Evolutionary conservation across 2,329 filamentous ascomycete species (phyloP).

Genomic region (Chrysosporium keratinophilum): DNA sequence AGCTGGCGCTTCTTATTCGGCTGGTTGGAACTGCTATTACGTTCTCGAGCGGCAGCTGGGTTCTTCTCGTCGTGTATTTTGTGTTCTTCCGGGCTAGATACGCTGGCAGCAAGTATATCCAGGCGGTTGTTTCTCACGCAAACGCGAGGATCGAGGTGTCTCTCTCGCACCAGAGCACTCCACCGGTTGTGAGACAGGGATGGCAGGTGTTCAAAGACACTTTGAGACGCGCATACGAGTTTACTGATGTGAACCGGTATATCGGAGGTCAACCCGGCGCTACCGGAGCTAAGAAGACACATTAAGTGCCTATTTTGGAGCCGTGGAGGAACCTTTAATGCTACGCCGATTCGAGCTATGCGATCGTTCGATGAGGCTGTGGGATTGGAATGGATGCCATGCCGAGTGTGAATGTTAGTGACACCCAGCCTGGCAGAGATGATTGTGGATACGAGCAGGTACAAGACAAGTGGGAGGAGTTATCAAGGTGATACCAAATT

Average conservation of each 20-base stretch:
- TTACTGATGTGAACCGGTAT: constrained; percentile 69
- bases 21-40: constrained; percentile 69
- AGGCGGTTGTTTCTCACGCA: constrained; percentile 63
- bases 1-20: constrained; percentile 79
- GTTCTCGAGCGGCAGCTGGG: constrained; percentile 86
- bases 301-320: constrained; percentile 26
- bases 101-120: constrained; percentile 85
- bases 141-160: constrained; percentile 68
- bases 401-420: neutral
- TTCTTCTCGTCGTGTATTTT: constrained; percentile 76
- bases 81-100: constrained; percentile 84
- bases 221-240: constrained; percentile 63
- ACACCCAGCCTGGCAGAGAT: neutral
- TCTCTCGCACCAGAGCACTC: constrained; percentile 75
- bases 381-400: neutral
- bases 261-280: constrained; percentile 39
- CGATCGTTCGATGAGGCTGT: neutral
- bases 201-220: constrained; percentile 72
- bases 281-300: constrained; percentile 38
- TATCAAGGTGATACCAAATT: neutral
- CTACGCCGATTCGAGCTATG: neutral
- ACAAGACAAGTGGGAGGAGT: neutral
- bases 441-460: neutral
- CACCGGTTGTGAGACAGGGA: constrained; percentile 63
- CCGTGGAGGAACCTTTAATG: neutral